Conservation (phyloP, 306 rosid species). For the Vigna mungo region DNA sequence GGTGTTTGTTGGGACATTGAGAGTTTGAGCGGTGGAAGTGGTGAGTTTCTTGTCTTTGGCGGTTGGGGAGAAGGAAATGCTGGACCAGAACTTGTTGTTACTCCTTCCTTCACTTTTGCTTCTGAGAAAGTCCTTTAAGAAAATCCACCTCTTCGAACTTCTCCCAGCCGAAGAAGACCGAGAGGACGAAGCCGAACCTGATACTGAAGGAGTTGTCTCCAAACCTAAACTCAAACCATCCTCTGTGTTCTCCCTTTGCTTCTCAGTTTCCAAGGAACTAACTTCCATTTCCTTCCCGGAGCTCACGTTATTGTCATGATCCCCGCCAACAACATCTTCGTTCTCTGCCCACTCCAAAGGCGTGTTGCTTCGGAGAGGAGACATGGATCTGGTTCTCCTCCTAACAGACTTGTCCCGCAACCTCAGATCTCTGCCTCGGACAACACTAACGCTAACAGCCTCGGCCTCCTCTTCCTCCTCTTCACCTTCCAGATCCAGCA, state of each 20-base stretch:
- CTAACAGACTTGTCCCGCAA: conserved; percentile 66
- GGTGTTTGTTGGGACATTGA: conserved; percentile 1
- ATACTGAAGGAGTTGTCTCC: conserved; percentile 67
- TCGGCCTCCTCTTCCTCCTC: conserved; percentile 50
- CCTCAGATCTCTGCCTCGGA: conserved; percentile 91
- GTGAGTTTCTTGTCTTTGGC: conserved; percentile 75
- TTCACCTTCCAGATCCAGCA: conserved; percentile 76
- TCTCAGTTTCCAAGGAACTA: conserved; percentile 47
- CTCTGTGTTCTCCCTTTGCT: conserved; percentile 44
- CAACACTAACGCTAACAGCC: conserved; percentile 25
- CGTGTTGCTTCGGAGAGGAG: conserved; percentile 68
- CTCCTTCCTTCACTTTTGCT: conserved; percentile 98
- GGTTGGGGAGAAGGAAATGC: conserved; percentile 68
- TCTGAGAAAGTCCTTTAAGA: conserved; percentile 86
- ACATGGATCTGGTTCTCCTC: conserved; percentile 93
- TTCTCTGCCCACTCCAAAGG: conserved; percentile 62
- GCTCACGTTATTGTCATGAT: neutral
- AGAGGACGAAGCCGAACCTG: conserved; percentile 71
- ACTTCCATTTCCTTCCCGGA: neutral
- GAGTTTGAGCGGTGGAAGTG: neutral
- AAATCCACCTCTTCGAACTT: conserved; percentile 90
- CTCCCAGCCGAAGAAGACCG: conserved; percentile 94
- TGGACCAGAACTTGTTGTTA: conserved; percentile 90
- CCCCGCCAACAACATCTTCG: conserved; percentile 15
- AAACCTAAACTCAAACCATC: conserved; percentile 48